Evolutionary conservation across 768 basidiomycete genomes (phyloP), one percentile per base, ranked within the genome.

Genomic region (Tylopilus sp.): DNA sequence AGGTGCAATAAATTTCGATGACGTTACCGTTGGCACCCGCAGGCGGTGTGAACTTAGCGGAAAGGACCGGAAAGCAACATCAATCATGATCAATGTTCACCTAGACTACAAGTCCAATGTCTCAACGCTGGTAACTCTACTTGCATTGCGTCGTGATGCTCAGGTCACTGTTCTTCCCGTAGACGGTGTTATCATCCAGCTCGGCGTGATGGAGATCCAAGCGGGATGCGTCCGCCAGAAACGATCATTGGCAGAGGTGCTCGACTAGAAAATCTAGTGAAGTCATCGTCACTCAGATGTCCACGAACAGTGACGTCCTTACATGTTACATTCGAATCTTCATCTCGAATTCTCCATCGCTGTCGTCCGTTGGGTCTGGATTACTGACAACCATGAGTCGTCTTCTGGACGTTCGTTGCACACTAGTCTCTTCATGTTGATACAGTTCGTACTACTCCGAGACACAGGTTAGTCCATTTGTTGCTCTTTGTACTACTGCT

Each of bases 341-440:
- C 49, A 60, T 25, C 0, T 67, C 64, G 12, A 56, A 45, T 45
- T 66, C 66, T 29, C 34, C 57, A n/a, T 64, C 67, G 53, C 66
- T 64, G 24, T 69, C 67, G 25, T 65, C 65, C 9, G 52, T 25
- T 22, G 64, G 67, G 49, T 68, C 66, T 2, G 66, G 66, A 42
- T 68, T 68, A 24, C 45, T 69, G 31, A 68, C 52, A 38, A 68
- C 29, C 66, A 68, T 69, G 37, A 68, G 59, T 42, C 67, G 57
- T 54, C 66, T 64, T 45, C 41, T 62, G 4, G 55, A 37, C 37
- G 34, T 42, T 36, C 67, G 66, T 22, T 55, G 67, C 46, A 59
- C 17, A 21, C 52, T 50, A 19, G 19, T 34, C 13, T 54, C 57
- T 19, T 68, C 57, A 19, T 54, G 28, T 16, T 57, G 55, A 43